Conservation (phyloP, 108 stramenopile genomes). For the Cylindrotheca fusiformis region DNA sequence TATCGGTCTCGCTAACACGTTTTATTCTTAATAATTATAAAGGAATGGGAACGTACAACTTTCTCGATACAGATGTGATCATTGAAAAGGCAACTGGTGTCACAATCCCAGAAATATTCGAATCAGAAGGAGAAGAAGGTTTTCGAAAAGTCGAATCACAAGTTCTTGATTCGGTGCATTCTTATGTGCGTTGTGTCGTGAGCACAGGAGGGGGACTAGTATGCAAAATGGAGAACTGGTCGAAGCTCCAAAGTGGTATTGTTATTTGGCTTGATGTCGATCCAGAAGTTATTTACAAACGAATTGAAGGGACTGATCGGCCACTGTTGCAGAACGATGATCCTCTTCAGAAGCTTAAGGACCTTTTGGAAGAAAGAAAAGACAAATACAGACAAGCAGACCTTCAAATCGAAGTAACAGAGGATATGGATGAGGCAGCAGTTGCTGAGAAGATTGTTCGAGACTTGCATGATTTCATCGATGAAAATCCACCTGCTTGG, state of each 20-base stretch:
- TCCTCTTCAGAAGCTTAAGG: conserved; percentile 59
- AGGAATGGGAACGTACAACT: conserved; percentile 90
- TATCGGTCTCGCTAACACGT: background rate
- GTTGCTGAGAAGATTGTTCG: conserved; percentile 57
- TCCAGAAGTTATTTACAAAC: conserved; percentile 73
- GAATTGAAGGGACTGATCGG: conserved; percentile 74
- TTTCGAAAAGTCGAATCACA: conserved; percentile 87
- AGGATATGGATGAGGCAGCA: conserved; percentile 45
- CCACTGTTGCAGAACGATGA: conserved; percentile 82
- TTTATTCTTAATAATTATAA: background rate
- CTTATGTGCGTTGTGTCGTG: conserved; percentile 82
- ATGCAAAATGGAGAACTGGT: conserved; percentile 74
- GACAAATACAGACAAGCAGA: conserved; percentile 82
- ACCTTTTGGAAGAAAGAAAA: conserved; percentile 56
- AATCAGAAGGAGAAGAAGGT: conserved; percentile 82
- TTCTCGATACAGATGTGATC: conserved; percentile 89
- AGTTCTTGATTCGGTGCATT: conserved; percentile 80
- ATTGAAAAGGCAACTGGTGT: conserved; percentile 73
- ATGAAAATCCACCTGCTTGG: conserved; percentile 91
- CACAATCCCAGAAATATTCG: conserved; percentile 83
- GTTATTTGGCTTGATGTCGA: conserved; percentile 87
- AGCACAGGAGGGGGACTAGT: conserved; percentile 89
- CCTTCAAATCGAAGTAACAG: conserved; percentile 58
- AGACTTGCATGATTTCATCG: conserved; percentile 83
- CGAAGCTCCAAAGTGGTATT: conserved; percentile 89